Evolutionary conservation across 139 green algal genomes (phyloP).

Genomic region (Zygnema cylindricum): DNA sequence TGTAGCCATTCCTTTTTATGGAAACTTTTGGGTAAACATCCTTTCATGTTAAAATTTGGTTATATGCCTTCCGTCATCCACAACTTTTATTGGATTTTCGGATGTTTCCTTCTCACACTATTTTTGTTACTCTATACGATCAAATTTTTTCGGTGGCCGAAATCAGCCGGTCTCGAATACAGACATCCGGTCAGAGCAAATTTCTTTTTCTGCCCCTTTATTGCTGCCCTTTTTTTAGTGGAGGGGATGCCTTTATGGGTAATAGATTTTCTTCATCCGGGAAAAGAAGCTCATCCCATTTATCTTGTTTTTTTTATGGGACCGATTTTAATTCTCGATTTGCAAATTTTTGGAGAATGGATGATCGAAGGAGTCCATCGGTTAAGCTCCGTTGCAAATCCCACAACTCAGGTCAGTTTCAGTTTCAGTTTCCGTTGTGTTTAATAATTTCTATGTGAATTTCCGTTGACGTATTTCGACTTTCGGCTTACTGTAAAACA

Average conservation of each 20-base stretch:
- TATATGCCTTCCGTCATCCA: neutral
- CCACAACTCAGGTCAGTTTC: neutral
- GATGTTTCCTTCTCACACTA: neutral
- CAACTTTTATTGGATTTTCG: neutral
- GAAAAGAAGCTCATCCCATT: neutral
- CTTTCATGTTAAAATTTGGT: too few relatives aligned
- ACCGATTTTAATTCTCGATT: neutral
- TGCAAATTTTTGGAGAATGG: neutral
- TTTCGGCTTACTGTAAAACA: too few relatives aligned
- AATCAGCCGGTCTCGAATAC: neutral
- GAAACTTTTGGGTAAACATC: neutral
- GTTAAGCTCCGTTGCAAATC: neutral
- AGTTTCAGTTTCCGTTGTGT: too few relatives aligned
- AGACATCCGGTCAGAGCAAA: neutral
- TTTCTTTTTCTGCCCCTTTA: neutral
- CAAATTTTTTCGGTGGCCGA: neutral
- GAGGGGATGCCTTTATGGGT: neutral
- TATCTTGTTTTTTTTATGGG: neutral
- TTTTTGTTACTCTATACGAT: neutral
- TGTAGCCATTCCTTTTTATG: neutral
- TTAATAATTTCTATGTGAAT: too few relatives aligned
- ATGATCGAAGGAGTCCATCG: neutral
- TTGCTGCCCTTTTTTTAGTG: neutral
- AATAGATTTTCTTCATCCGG: neutral
- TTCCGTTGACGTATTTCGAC: too few relatives aligned